Evolutionary conservation across 1,139 yeast species (phyloP).

Genomic region (Geotrichum siamense): DNA sequence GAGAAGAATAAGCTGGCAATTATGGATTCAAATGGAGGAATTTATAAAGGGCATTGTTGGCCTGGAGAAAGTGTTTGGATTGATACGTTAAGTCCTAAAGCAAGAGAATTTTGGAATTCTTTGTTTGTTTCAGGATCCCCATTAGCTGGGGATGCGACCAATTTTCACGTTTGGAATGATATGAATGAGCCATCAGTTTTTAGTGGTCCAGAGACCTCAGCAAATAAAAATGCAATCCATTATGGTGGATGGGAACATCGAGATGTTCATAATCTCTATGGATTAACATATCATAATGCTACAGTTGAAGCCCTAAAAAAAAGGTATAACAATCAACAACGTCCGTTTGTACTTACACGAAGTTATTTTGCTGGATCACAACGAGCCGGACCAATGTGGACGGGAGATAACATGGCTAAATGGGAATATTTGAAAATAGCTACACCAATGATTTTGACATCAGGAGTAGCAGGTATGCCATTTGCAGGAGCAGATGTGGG

Average conservation of each 20-base stretch:
- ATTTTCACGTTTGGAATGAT: slow-evolving; percentile 89
- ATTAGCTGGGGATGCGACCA: slow-evolving; percentile 50
- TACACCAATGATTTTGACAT: slow-evolving; percentile 79
- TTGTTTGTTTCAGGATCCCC: slow-evolving; percentile 38
- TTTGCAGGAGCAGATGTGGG: slow-evolving; percentile 96
- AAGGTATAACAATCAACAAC: slow-evolving; percentile 46
- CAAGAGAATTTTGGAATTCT: slow-evolving; percentile 54
- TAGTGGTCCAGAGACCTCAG: slow-evolving; percentile 87
- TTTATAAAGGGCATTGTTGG: slow-evolving; percentile 91
- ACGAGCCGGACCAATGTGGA: slow-evolving; percentile 90
- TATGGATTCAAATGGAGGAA: slow-evolving; percentile 41
- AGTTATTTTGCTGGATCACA: slow-evolving; percentile 89
- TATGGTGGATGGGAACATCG: slow-evolving; percentile 83
- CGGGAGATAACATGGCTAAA: slow-evolving; percentile 90
- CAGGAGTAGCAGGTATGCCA: slow-evolving; percentile 81
- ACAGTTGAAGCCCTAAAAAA: slow-evolving; percentile 59
- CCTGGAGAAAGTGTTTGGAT: slow-evolving; percentile 96
- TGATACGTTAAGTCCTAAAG: slow-evolving; percentile 65
- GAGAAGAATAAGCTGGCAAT: slow-evolving; percentile 40
- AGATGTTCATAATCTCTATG: slow-evolving; percentile 80
- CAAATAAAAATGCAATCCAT: slow-evolving; percentile 76
- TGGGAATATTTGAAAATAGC: slow-evolving; percentile 83
- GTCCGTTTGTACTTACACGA: slow-evolving; percentile 89
- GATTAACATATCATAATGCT: slow-evolving; percentile 70
- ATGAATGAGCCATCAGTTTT: slow-evolving; percentile 97